phyloP scores from a whole-genome alignment of 139 green algal species.

The Ettlia oleoabundans region DNA sequence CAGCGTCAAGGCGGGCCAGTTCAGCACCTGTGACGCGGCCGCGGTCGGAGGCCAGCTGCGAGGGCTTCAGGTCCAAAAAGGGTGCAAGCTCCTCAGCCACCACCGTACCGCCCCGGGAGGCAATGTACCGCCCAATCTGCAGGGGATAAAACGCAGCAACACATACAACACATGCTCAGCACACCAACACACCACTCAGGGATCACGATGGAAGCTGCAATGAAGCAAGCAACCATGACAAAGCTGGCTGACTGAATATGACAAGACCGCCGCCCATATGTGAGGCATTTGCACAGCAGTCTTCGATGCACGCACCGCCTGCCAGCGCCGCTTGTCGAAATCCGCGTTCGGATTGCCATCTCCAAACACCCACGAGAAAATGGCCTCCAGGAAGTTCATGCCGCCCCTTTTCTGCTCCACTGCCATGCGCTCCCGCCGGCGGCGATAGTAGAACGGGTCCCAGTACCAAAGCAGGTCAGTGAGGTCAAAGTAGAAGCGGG shows the following conservation, averaged over 20 bases:
- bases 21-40: neutral
- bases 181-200: too few species aligned
- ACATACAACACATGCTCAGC: neutral
- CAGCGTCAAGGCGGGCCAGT: neutral
- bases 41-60: constrained; percentile 22
- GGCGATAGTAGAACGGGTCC: constrained; percentile 32
- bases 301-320: constrained; percentile 66
- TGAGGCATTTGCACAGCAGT: too few species aligned
- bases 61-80: constrained; percentile 75
- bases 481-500: constrained; percentile 40
- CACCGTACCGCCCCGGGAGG: constrained; percentile 81
- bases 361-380: constrained; percentile 91
- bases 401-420: neutral
- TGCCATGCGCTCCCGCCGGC: constrained; percentile 25
- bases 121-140: constrained; percentile 60
- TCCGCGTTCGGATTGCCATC: constrained; percentile 93
- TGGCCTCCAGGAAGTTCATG: constrained; percentile 43
- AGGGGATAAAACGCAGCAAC: too few species aligned
- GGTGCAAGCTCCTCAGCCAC: constrained; percentile 95
- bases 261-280: too few species aligned
- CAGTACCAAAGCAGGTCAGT: constrained; percentile 43
- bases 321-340: constrained; percentile 85
- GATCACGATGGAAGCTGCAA: too few species aligned
- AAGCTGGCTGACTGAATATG: neutral
- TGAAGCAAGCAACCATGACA: too few species aligned